These are phyloP conservation scores for Fusarium pseudocircinatum DNA, from an alignment of 2,329 filamentous ascomycete genomes.

Conservation along the genomic window DNA sequence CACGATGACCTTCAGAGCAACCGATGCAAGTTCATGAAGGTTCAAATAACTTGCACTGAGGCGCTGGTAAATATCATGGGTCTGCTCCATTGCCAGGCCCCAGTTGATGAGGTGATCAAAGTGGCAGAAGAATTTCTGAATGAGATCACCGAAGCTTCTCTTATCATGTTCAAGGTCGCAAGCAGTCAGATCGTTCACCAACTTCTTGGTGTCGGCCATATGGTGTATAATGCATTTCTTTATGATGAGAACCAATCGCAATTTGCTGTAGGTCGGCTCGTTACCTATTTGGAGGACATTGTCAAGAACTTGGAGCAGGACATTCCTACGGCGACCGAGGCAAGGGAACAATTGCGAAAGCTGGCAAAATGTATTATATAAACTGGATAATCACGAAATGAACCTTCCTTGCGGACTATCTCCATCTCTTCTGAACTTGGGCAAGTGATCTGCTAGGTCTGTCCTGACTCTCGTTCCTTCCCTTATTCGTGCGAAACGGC, in stretches of 20 bases:
- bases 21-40: background rate
- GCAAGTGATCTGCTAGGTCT: background rate
- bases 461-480: accelerated
- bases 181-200: background rate
- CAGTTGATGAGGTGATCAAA: background rate
- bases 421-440: too few species aligned
- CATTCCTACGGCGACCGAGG: background rate
- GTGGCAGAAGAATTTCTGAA: background rate
- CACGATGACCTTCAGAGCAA: background rate
- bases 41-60: background rate
- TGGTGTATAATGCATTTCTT: background rate
- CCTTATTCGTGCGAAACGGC: background rate
- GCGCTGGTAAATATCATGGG: background rate
- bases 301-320: background rate
- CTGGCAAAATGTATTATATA: background rate
- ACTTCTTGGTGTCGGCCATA: background rate
- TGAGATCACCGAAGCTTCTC: background rate
- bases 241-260: background rate
- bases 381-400: background rate
- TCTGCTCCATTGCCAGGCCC: background rate
- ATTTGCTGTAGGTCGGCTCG: background rate
- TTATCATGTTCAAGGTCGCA: background rate
- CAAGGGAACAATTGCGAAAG: background rate
- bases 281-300: background rate
- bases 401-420: background rate